A percentile compares a stretch with the other conserved stretches of the same genome.
These are phyloP conservation scores for Nakazawaea laoshanensis DNA, from an alignment of 805 yeast genomes.

Conservation along the genomic window DNA sequence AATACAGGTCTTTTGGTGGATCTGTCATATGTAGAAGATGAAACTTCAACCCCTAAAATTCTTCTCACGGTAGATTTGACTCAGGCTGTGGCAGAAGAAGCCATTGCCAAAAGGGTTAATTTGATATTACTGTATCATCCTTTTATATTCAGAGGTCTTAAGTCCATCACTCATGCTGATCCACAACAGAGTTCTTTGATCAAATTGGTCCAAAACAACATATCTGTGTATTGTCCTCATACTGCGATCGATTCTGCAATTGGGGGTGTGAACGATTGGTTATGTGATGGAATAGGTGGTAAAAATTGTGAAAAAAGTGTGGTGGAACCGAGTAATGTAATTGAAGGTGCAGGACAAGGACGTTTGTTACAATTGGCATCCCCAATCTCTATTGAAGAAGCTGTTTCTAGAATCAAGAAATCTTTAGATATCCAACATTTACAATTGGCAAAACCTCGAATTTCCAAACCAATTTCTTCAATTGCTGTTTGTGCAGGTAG, in stretches of 20 bases:
- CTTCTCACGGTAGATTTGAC: slow-evolving; percentile 84
- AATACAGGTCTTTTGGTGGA: slow-evolving; percentile 89
- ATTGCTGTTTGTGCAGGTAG: slow-evolving; percentile 95
- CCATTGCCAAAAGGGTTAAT: slow-evolving; percentile 44
- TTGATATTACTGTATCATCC: slow-evolving; percentile 88
- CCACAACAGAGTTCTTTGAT: slow-evolving; percentile 80
- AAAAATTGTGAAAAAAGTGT: slow-evolving; percentile 22
- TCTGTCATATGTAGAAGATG: slow-evolving; percentile 27
- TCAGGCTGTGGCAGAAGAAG: slow-evolving; percentile 76
- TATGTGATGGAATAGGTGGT: slow-evolving; percentile 47
- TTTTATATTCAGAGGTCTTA: slow-evolving; percentile 84
- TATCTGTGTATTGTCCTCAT: slow-evolving; percentile 91
- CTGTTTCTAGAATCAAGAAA: slow-evolving; percentile 45
- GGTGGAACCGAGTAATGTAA: slow-evolving; percentile 33
- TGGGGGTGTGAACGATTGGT: slow-evolving; percentile 95
- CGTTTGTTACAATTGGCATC: slow-evolving; percentile 44
- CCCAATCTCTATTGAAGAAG: slow-evolving; percentile 31
- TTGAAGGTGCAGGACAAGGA: slow-evolving; percentile 73
- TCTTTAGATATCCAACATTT: slow-evolving; percentile 44
- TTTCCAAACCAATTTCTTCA: slow-evolving; percentile 30
- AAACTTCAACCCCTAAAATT: slow-evolving; percentile 20
- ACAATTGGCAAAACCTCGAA: slow-evolving; percentile 46
- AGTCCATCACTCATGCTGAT: slow-evolving; percentile 50
- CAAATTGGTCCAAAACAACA: slow-evolving; percentile 62
- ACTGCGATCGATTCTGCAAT: slow-evolving; percentile 90